A percentile compares a stretch with the other conserved stretches of the same genome.
These are phyloP conservation scores for Datisca glomerata DNA, from an alignment of 306 rosid species.

Conservation along the genomic window DNA sequence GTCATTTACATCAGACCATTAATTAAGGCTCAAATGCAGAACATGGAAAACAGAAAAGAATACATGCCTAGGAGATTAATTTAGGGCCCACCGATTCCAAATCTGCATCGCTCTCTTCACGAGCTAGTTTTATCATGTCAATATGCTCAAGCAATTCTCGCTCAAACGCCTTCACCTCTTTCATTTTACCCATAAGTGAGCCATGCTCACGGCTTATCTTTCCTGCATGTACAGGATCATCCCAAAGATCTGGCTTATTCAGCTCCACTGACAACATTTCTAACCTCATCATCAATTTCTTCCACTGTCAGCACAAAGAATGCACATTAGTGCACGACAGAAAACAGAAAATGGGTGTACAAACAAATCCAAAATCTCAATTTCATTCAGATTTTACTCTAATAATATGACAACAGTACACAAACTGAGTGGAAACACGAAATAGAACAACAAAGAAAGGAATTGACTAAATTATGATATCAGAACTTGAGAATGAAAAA, in stretches of 20 bases:
- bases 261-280: slow-evolving; percentile 47
- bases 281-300: slow-evolving; percentile 60
- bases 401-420: too few relatives aligned
- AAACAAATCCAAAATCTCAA: too few relatives aligned
- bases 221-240: slow-evolving; percentile 64
- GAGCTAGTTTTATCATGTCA: slow-evolving; percentile 85
- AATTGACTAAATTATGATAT: too few relatives aligned
- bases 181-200: slow-evolving; percentile 66
- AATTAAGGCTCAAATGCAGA: too few relatives aligned
- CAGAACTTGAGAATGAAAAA: too few relatives aligned
- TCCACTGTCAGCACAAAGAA: slow-evolving; percentile 55
- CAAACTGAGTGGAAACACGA: too few relatives aligned
- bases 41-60: slow-evolving; percentile 18
- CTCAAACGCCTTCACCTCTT: slow-evolving; percentile 71
- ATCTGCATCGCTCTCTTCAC: slow-evolving; percentile 61
- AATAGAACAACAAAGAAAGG: too few relatives aligned
- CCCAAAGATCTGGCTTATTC: slow-evolving; percentile 68
- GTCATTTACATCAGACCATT: too few relatives aligned
- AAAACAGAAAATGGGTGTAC: too few relatives aligned
- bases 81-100: slow-evolving; percentile 90
- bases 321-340: too few relatives aligned
- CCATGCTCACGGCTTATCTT: slow-evolving; percentile 88
- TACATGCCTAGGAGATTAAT: slow-evolving; percentile 76
- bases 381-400: too few relatives aligned
- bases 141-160: slow-evolving; percentile 74